Evolutionary conservation across 2,329 filamentous ascomycete species (phyloP).

Genomic region (Fusarium irregulare): DNA sequence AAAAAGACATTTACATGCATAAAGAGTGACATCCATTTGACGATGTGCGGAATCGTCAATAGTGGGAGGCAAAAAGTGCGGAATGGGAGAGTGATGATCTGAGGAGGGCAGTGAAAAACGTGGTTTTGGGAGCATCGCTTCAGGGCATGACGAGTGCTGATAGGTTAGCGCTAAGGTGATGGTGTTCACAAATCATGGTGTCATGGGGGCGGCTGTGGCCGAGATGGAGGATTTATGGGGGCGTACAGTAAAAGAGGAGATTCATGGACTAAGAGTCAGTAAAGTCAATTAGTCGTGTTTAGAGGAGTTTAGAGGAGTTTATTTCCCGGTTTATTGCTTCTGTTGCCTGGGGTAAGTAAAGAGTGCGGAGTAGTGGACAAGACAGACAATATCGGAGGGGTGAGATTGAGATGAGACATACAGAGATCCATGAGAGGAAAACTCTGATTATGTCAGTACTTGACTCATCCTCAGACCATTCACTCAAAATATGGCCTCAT

Average conservation of each 20-base stretch:
- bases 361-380: slow-evolving; percentile 42
- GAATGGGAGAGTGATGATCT: slow-evolving; percentile 2
- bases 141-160: slow-evolving; percentile 19
- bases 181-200: slow-evolving; percentile 20
- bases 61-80: slow-evolving; percentile 17
- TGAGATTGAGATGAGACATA: slow-evolving; percentile 20
- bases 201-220: slow-evolving; percentile 5
- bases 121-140: slow-evolving; percentile 33
- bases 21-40: neutral
- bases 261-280: slow-evolving; percentile 18
- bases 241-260: neutral
- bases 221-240: slow-evolving; percentile 1
- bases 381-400: slow-evolving; percentile 18
- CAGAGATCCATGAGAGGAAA: neutral
- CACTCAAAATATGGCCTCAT: slow-evolving; percentile 25
- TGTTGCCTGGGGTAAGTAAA: slow-evolving; percentile 22
- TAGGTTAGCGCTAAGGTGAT: slow-evolving; percentile 5
- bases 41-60: slow-evolving; percentile 21
- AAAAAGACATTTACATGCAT: neutral
- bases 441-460: slow-evolving; percentile 30
- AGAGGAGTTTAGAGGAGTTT: slow-evolving; percentile 16
- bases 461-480: slow-evolving; percentile 34
- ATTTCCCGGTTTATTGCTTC: neutral
- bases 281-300: neutral
- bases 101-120: slow-evolving; percentile 36